These are phyloP conservation scores for Tarenaya hassleriana DNA, from an alignment of 345 rosid genomes.

Conservation along the genomic window DNA sequence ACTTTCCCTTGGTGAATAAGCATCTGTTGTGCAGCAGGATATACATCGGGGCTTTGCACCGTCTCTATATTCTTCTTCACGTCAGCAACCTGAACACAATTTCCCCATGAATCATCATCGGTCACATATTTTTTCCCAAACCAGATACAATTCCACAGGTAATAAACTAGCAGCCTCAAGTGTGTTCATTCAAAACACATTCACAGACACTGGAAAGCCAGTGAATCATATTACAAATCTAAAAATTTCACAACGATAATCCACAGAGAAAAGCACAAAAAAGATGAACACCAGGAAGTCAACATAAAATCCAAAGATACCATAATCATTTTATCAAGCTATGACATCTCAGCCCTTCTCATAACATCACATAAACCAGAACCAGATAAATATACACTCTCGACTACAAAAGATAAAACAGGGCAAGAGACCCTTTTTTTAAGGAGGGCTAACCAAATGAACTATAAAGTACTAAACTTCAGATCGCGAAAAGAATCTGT, in stretches of 20 bases:
- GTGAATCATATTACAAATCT: background rate
- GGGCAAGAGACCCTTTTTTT: too few species aligned
- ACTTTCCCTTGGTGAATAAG: constrained; percentile 85
- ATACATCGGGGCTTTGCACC: constrained; percentile 54
- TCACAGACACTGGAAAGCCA: background rate
- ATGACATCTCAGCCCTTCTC: too few species aligned
- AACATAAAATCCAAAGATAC: too few species aligned
- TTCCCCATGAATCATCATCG: background rate
- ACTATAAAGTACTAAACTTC: background rate
- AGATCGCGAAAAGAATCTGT: background rate
- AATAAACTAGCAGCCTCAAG: constrained; percentile 6
- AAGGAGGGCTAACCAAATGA: too few species aligned
- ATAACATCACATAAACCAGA: too few species aligned
- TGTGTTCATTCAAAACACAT: background rate
- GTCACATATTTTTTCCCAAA: background rate
- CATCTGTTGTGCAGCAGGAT: constrained; percentile 71
- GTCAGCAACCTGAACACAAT: constrained; percentile 48
- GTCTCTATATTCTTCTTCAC: constrained; percentile 73
- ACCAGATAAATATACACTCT: too few species aligned
- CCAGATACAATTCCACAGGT: background rate
- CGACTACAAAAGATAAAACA: background rate
- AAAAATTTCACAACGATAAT: too few species aligned
- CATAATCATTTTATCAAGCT: too few species aligned
- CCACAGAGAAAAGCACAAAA: too few species aligned
- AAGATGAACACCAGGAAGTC: too few species aligned